Conservation (phyloP, 805 yeast genomes). For the Hanseniaspora pseudoguilliermondii region DNA sequence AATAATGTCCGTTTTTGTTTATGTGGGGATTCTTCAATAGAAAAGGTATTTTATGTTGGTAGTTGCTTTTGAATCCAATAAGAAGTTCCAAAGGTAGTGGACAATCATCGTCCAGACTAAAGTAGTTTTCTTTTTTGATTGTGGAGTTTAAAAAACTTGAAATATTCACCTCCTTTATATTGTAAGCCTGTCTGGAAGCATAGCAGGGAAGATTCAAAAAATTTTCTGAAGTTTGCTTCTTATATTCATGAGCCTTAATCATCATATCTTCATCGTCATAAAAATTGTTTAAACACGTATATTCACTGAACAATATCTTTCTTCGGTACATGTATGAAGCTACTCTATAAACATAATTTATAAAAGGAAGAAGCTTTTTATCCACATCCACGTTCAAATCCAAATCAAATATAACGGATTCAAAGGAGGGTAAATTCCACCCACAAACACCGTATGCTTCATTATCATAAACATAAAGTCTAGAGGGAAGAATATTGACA, state of each 20-base stretch:
- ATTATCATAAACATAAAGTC: conserved; percentile 4
- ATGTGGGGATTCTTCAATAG: not conserved
- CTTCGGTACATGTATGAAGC: conserved; percentile 13
- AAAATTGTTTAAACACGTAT: not conserved
- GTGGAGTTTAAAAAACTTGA: conserved; percentile 4
- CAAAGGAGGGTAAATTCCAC: conserved; percentile 3
- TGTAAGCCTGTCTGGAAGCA: conserved; percentile 7
- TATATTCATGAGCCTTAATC: not conserved
- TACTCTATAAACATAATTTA: conserved; percentile 10
- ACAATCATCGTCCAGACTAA: not conserved
- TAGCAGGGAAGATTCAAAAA: conserved; percentile 4
- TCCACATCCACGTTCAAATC: not conserved
- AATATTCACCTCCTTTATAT: conserved; percentile 11
- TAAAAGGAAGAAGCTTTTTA: conserved; percentile 7
- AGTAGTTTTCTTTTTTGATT: conserved; percentile 11
- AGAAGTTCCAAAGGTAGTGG: conserved; percentile 7
- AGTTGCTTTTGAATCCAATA: not conserved
- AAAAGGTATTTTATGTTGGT: not conserved
- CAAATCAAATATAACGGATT: conserved; percentile 2
- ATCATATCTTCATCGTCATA: not conserved
- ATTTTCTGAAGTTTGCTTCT: conserved; percentile 1
- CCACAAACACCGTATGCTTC: conserved; percentile 10
- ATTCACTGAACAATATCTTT: not conserved
- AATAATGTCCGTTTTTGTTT: conserved; percentile 2
- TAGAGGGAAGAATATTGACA: conserved; percentile 12